Base-by-base conservation (phyloP, 345 rosid genomes). In the Jatropha curcas region DNA sequence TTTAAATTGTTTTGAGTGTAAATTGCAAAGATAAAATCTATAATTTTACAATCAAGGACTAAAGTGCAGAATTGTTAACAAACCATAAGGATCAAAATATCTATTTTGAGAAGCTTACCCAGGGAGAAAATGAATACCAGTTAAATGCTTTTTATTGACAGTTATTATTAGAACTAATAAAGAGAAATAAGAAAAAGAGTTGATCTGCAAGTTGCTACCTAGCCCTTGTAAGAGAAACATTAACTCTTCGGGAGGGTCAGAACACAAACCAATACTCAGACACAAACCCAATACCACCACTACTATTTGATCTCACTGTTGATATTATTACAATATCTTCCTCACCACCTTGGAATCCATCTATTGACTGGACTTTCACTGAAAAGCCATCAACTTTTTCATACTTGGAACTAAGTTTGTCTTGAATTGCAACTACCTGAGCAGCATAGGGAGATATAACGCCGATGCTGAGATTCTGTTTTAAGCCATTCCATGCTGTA, bases 211-310 rank as follows among this genome's bases (percentile, higher is more conserved):
- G 39, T 17, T 17, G 30, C 34, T 70, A 77, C 76, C 80, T 65
- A 7, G 80, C 80, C 45, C 80, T 34, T 34, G 80, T 62, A 14
- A 75, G 73, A 27, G 79, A 61, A 7, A 75, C 79, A 62, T 75
- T 75, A 1, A 50, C 31, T 37, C 74, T 63, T 19, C 28, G 74
- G 7, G 16, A 24, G 66, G n/a, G n/a, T n/a, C n/a, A n/a, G n/a
- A n/a, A n/a, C n/a, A n/a, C n/a, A n/a, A n/a, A n/a, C n/a, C n/a
- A n/a, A n/a, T n/a, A n/a, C n/a, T 71, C 34, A 1, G 75, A 71
- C 33, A 76, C 16, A 31, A 76, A 76, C 9, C 79, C 75, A 56
- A 76, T 46, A 4, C 31, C 30, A 9, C 80, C 71, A 17, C 25
- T 4, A 13, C 16, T 33, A 35, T 77, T 77, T 27, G 71, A 68